Evolutionary conservation across 2,329 filamentous ascomycete genomes (phyloP), one percentile per base, ranked within the genome.

Genomic region (Colletotrichum viniferum): DNA sequence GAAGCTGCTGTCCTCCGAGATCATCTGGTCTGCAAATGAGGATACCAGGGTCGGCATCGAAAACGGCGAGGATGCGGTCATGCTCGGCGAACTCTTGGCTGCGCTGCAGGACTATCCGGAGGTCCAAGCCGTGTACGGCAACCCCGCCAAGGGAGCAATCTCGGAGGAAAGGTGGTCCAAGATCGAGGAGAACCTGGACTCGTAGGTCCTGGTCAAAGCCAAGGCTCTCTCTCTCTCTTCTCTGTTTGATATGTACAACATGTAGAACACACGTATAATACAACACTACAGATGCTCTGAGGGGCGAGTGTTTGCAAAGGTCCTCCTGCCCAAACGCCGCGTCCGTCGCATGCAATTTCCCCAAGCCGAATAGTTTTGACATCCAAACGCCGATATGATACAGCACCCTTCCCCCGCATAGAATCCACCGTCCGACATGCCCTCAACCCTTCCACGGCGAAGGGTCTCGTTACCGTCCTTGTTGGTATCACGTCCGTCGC

Each of bases 21-120:
- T 98, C 68, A 89, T 98, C 58, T 98, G 95, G 93, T 91, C 93
- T 74, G 91, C 95, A 0, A 97, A 96, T 76, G 91, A 93, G 80
- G 96, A 98, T 77, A 96, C 94, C 1, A 91, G 91, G 82, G 91
- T 94, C 21, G 86, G 87, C 9, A 79, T 96, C 52, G 89, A 93
- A 73, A 88, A 90, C 18, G 85, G 89, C 16, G 87, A 90, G 14
- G 88, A 90, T 2, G 88, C 89, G 1, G 85, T 89, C 65, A 85
- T 87, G 21, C 86, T 98, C 32, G 87, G 88, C 58, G 86, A 89
- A 5, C 90, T 97, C 32, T 80, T 92, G 24, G 87, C 90, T 14
- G 84, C 86, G 8, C 79, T 95, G 38, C 89, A 92, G 73, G 94
- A 96, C 65, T 89, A 94, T 71, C 85, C 90, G 0, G 94, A 94